Conservation (phyloP, 2,329 filamentous ascomycete genomes). For the Aspergillus sp. region DNA sequence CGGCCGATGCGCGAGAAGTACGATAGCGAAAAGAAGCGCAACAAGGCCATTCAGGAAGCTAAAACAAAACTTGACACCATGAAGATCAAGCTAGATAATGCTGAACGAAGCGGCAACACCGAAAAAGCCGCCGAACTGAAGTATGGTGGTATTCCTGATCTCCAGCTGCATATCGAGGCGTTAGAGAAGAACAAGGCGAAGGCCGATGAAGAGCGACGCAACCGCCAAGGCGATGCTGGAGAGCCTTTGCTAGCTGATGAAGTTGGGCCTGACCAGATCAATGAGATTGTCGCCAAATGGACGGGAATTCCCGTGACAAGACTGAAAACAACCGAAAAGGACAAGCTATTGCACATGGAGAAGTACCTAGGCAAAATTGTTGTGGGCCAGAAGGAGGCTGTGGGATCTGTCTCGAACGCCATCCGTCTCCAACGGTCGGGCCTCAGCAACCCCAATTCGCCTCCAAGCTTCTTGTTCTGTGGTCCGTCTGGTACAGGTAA, state of each 20-base stretch:
- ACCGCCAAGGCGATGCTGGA: constrained; percentile 59
- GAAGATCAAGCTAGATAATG: constrained; percentile 88
- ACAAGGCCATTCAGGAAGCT: constrained; percentile 87
- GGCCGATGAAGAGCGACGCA: constrained; percentile 67
- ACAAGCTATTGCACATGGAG: constrained; percentile 98
- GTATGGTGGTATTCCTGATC: constrained; percentile 96
- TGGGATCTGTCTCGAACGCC: constrained; percentile 88
- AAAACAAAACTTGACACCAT: constrained; percentile 93
- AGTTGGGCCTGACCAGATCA: constrained; percentile 96
- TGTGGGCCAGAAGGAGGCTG: constrained; percentile 91
- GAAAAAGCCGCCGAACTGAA: constrained; percentile 88
- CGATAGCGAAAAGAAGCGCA: constrained; percentile 85
- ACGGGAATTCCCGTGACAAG: constrained; percentile 97
- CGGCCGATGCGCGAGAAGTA: constrained; percentile 93
- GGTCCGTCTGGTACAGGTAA: constrained; percentile 98
- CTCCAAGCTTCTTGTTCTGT: constrained; percentile 97
- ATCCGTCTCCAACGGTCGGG: constrained; percentile 94
- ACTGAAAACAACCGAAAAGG: constrained; percentile 92
- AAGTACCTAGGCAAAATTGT: constrained; percentile 78
- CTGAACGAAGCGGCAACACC: constrained; percentile 82
- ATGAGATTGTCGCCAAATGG: constrained; percentile 95
- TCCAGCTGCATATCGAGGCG: constrained; percentile 73
- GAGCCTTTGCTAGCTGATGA: constrained; percentile 82
- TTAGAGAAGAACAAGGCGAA: constrained; percentile 78
- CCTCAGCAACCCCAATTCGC: constrained; percentile 92